Evolutionary conservation across 148 eudicot species (phyloP).

Genomic region (Cornus florida): DNA sequence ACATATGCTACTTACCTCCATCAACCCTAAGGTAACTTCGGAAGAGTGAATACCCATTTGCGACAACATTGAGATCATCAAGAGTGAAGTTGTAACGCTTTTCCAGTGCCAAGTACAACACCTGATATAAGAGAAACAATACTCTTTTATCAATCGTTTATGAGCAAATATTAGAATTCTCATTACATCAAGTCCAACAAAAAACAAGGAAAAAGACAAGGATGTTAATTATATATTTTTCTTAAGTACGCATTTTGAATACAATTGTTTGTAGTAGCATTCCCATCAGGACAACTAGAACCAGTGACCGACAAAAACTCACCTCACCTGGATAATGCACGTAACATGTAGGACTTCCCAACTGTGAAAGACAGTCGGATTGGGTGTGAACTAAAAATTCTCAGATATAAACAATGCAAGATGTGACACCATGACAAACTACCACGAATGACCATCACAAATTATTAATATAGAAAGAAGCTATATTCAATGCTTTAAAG

Average conservation of each 20-base stretch:
- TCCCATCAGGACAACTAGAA: background rate
- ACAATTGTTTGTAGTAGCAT: background rate
- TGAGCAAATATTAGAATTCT: background rate
- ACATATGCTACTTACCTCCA: constrained; percentile 19
- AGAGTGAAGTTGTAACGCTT: constrained; percentile 85
- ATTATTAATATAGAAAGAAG: too few relatives aligned
- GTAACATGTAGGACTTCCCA: background rate
- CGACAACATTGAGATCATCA: constrained; percentile 73
- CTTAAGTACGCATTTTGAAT: background rate
- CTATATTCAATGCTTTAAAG: too few relatives aligned
- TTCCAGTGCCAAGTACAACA: constrained; percentile 78
- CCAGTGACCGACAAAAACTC: background rate
- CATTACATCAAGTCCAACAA: background rate
- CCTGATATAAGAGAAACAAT: constrained; percentile 34
- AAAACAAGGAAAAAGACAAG: background rate
- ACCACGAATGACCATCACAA: background rate
- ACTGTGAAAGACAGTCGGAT: background rate
- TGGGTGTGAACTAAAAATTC: background rate
- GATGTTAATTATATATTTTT: background rate
- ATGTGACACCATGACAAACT: background rate
- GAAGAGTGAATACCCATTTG: constrained; percentile 82
- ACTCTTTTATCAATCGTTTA: background rate
- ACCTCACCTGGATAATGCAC: background rate
- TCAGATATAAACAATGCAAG: background rate
- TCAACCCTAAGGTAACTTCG: constrained; percentile 49